phyloP scores from a whole-genome alignment of 257 asterid genomes.

The Penstemon barbatus region DNA sequence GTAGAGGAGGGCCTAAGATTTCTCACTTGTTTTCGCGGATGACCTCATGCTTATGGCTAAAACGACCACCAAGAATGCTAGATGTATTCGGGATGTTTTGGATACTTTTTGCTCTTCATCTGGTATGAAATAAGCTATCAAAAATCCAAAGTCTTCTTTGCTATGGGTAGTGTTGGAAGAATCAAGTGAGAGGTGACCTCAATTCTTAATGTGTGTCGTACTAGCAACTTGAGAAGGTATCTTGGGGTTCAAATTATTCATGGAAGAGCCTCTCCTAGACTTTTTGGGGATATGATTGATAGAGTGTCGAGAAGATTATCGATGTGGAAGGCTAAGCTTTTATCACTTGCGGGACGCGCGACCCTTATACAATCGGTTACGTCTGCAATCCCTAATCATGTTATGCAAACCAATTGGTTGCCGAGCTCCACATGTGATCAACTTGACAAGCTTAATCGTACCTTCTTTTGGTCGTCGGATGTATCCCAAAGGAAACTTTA shows the following conservation, averaged over 20 bases:
- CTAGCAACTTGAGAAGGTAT: not conserved
- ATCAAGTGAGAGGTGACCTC: not conserved
- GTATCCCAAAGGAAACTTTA: too few relatives aligned
- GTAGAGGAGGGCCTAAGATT: not conserved
- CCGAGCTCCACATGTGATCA: too few relatives aligned
- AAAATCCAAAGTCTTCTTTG: not conserved
- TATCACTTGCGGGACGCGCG: too few relatives aligned
- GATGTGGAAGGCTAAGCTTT: too few relatives aligned
- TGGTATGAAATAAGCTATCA: not conserved
- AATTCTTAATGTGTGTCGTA: not conserved
- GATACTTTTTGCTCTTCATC: not conserved
- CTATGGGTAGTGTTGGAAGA: not conserved
- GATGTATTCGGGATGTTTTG: not conserved
- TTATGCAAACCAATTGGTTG: too few relatives aligned
- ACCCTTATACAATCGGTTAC: too few relatives aligned
- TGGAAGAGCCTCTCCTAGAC: not conserved
- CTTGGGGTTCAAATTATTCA: not conserved
- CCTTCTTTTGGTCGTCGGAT: too few relatives aligned
- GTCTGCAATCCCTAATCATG: too few relatives aligned
- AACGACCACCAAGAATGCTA: not conserved
- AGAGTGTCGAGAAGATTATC: too few relatives aligned
- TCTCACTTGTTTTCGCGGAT: slow-evolving; percentile 2
- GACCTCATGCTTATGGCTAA: not conserved
- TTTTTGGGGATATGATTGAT: too few relatives aligned
- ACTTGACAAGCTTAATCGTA: too few relatives aligned